Conservation (phyloP, 2,329 filamentous ascomycete genomes). For the Anisogramma anomala region DNA sequence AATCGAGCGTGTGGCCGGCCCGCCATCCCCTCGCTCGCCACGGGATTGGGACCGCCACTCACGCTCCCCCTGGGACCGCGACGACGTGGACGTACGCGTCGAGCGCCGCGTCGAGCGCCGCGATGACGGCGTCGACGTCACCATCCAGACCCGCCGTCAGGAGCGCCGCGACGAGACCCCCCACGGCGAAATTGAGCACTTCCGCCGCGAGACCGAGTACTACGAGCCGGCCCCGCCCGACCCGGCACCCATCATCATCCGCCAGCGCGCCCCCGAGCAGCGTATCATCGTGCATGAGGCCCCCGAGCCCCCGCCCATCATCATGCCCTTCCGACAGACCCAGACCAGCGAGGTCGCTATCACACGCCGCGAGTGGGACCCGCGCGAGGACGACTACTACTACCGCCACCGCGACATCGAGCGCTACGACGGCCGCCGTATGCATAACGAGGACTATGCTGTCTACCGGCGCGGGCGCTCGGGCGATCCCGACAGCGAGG, state of each 20-base stretch:
- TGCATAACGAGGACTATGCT: conserved; percentile 24
- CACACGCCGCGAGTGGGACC: conserved; percentile 24
- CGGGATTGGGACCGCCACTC: conserved; percentile 25
- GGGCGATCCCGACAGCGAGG: conserved; percentile 26
- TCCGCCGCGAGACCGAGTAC: conserved; percentile 52
- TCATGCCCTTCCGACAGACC: conserved; percentile 36
- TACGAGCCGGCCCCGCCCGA: conserved; percentile 38
- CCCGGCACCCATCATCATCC: conserved; percentile 42
- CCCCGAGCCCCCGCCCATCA: conserved; percentile 37
- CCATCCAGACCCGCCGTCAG: conserved; percentile 42
- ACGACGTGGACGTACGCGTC: conserved; percentile 31
- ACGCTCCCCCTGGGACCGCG: conserved; percentile 22
- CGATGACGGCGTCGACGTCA: conserved; percentile 37
- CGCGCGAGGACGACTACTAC: conserved; percentile 35
- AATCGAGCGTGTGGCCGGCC: conserved; percentile 26
- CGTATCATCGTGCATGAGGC: conserved; percentile 51
- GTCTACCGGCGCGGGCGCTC: conserved; percentile 25
- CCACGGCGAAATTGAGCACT: conserved; percentile 44
- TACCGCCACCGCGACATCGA: conserved; percentile 36
- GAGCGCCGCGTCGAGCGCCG: conserved; percentile 31
- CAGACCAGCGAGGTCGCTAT: conserved; percentile 25
- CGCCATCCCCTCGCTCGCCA: conserved; percentile 17
- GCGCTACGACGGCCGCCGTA: conserved; percentile 25
- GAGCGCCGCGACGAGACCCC: conserved; percentile 35
- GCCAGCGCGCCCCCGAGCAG: conserved; percentile 44